Conservation (phyloP, 2,329 filamentous ascomycete species). For the Aureobasidium sp. region DNA sequence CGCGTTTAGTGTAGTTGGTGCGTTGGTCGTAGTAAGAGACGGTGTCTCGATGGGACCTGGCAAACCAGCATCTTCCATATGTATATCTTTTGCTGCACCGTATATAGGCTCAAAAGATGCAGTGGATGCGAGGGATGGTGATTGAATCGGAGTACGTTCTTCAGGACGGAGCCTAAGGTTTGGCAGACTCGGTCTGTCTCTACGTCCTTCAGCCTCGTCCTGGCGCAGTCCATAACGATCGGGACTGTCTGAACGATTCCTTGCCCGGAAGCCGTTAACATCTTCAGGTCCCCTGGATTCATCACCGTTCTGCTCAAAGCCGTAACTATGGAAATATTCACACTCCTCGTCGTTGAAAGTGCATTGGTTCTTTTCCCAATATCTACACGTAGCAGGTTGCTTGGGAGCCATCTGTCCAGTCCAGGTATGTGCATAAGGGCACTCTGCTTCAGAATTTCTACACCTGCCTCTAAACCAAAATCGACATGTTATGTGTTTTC, state of each 20-base stretch:
- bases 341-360: slow-evolving; percentile 9
- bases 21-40: too few species aligned
- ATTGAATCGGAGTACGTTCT: not conserved
- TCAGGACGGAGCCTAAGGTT: not conserved
- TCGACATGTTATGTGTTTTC: slow-evolving; percentile 19
- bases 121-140: not conserved
- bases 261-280: not conserved
- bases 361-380: slow-evolving; percentile 10
- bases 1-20: not conserved
- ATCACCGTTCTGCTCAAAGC: not conserved
- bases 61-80: not conserved
- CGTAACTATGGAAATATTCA: slow-evolving; percentile 2
- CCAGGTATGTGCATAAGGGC: slow-evolving; percentile 18
- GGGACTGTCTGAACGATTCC: not conserved
- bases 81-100: not conserved
- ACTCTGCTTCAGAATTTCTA: slow-evolving; percentile 13
- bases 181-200: not conserved
- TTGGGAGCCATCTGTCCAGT: slow-evolving; percentile 1
- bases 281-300: not conserved
- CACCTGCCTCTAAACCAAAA: slow-evolving; percentile 19
- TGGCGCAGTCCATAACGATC: not conserved
- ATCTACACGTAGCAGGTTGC: not conserved
- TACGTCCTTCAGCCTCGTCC: not conserved
- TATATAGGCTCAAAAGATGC: not conserved
- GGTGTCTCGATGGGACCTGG: not conserved